Evolutionary conservation across 805 yeast species (phyloP), one percentile per base, ranked within the genome.

Genomic region (Yarrowia hollandica): DNA sequence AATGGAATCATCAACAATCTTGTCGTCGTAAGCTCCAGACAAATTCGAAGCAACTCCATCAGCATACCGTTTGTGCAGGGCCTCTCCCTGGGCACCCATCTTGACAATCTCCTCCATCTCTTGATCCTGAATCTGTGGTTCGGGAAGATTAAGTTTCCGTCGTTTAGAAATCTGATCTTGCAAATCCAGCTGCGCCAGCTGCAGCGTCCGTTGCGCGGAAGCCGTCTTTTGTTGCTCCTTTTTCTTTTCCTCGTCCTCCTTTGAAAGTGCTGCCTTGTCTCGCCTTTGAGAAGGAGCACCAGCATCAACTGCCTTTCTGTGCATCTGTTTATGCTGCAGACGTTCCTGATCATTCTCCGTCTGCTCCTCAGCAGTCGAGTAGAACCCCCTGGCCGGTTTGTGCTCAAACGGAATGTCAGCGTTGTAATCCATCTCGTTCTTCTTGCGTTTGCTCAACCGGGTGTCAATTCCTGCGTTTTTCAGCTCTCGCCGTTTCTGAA

Each of bases 351-450:
- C 67, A 60, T 84, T 82, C 2, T 63, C 62, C 12, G 64, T 65
- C 12, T 72, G 71, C 68, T 91, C 97, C n/a, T 79, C 81, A 0
- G 75, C 66, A 0, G 84, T 82, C 66, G 87, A 91, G 68, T 85
- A 88, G 18, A 81, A 71, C 0, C 96, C 97, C 0, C 73, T 75
- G 4, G 77, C 79, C 0, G 96, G 92, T 14, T 71, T 72, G 61
- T 82, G 84, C 66, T 90, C 94, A 66, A 87, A 86, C 0, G 92
- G 89, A 9, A 91, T 82, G 65, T 88, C 96, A 1, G 83, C 86
- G 68, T 86, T 88, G 70, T 88, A 90, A 69, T 91, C 97, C 68
- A 88, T 81, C 61, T 84, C 85, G 30, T 80, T 81, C 21, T 79
- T 75, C 38, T 81, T 81, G 67, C 79, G 83, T 62, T 76, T 79